Evolutionary conservation across 2,329 filamentous ascomycete species (phyloP), one percentile per base, ranked within the genome.

Genomic region (Sporothrix mexicana): DNA sequence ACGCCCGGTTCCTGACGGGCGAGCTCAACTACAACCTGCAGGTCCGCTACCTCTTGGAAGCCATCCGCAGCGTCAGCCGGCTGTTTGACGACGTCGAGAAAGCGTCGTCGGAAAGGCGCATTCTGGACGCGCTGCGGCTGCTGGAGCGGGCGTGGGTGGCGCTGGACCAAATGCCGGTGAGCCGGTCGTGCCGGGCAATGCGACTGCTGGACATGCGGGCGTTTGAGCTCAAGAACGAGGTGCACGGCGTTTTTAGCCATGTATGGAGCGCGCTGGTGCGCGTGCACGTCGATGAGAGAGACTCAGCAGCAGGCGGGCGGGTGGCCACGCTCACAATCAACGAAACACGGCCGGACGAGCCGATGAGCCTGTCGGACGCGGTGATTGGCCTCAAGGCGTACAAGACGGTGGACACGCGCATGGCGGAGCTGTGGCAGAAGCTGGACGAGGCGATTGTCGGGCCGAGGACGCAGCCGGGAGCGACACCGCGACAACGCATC

Each of bases 261-360:
- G 86, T 90, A n/a, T 98, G 94, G 93, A 87, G 88, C 73, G 83
- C 86, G 0, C 83, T 95, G 59, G 83, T 97, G 13, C 81, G 85
- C 1, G 81, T 94, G 20, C 88, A 95, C 77, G 80, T 84, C 0
- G 83, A 87, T 25, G 81, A 83, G 9, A 83, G 84, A 9, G 85
- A 81, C 62, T 3, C 81, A 96, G 8, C 85, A 83, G 0, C 86
- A 97, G 47, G 83, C 83, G 36, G 83, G 86, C 13, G 81, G 81
- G 20, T 81, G 85, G 36, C 79, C 87, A 79, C 36, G 1, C 23
- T 72, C 1, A 70, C 66, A 8, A 20, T 74, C 10, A 8, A 62
- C 10, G 30, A 55, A 9, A 53, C 71, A n/a, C 45, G 36, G 4
- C 10, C 74, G 85, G 87, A 84, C 68, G 86, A 84, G 77, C 85